These are phyloP conservation scores for Moelleriella libera DNA, from an alignment of 2,329 filamentous ascomycete genomes.

Conservation along the genomic window DNA sequence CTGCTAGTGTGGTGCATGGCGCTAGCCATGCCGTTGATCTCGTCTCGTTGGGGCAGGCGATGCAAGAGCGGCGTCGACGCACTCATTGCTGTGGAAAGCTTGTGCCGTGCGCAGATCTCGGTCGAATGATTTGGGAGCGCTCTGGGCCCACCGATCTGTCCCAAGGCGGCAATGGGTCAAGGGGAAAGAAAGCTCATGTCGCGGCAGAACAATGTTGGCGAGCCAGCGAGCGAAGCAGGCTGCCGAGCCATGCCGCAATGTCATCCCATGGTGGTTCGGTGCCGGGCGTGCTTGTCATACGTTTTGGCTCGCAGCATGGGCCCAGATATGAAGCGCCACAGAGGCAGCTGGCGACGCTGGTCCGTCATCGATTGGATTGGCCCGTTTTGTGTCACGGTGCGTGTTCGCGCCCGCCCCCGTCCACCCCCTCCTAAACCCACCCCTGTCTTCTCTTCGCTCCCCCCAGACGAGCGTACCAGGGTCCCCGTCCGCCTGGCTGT, in stretches of 20 bases:
- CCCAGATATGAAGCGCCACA: neutral
- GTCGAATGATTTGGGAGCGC: neutral
- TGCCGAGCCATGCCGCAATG: neutral
- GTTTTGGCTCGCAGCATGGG: neutral
- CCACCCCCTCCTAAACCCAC: neutral
- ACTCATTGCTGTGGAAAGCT: neutral
- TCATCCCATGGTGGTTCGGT: neutral
- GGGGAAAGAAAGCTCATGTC: neutral
- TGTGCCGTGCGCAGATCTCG: neutral
- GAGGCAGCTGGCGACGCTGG: neutral
- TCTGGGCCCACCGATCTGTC: slow-evolving; percentile 3
- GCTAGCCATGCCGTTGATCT: neutral
- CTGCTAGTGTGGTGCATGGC: neutral
- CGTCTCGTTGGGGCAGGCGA: neutral
- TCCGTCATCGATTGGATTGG: neutral
- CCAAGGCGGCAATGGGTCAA: neutral
- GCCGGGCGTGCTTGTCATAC: neutral
- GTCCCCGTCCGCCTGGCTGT: neutral
- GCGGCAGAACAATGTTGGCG: neutral
- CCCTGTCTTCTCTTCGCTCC: neutral
- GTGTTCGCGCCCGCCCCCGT: too few species aligned
- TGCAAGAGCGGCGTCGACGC: too few species aligned
- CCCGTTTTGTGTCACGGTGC: too few species aligned
- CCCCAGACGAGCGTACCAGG: neutral
- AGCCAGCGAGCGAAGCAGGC: neutral